phyloP scores from a whole-genome alignment of 2,329 filamentous ascomycete species.

The Amesomyces nigricolor region DNA sequence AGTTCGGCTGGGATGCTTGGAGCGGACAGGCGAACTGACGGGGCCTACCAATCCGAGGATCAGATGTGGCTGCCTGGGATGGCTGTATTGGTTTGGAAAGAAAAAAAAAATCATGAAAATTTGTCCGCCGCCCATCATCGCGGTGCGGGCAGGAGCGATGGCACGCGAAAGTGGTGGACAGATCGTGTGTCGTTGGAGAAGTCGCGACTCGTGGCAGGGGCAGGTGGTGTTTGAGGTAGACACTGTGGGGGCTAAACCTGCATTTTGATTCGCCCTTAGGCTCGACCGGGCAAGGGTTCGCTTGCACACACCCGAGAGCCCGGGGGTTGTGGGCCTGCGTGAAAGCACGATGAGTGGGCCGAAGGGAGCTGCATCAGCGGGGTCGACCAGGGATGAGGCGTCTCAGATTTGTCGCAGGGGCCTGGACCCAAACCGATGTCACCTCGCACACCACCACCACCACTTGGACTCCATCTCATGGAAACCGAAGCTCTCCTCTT shows the following conservation, averaged over 20 bases:
- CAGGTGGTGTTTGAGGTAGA: slow-evolving; percentile 38
- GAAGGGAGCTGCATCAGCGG: slow-evolving; percentile 22
- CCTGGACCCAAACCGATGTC: slow-evolving; percentile 17
- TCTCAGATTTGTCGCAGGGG: slow-evolving; percentile 43
- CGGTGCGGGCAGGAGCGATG: slow-evolving; percentile 3
- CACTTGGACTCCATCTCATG: background rate
- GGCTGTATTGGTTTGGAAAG: background rate
- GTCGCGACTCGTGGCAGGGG: slow-evolving; percentile 31
- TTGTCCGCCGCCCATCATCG: slow-evolving; percentile 3
- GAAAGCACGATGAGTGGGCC: slow-evolving; percentile 23
- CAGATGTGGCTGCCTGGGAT: background rate
- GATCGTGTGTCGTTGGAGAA: slow-evolving; percentile 30
- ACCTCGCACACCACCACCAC: slow-evolving; percentile 11
- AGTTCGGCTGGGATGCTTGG: background rate
- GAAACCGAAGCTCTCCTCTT: slow-evolving; percentile 7
- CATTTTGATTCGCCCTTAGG: slow-evolving; percentile 29
- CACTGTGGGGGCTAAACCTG: slow-evolving; percentile 29
- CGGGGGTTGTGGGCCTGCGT: slow-evolving; percentile 20
- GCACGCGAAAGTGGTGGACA: slow-evolving; percentile 18
- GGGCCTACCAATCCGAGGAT: background rate
- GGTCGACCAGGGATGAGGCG: slow-evolving; percentile 27
- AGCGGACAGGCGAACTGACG: background rate
- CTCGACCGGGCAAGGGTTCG: slow-evolving; percentile 25
- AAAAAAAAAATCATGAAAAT: background rate
- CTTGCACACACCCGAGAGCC: slow-evolving; percentile 14